A percentile compares a stretch with the other conserved stretches of the same genome.
Evolutionary conservation across 2,329 filamentous ascomycete genomes (phyloP).

Genomic region (Penicillium sp.): DNA sequence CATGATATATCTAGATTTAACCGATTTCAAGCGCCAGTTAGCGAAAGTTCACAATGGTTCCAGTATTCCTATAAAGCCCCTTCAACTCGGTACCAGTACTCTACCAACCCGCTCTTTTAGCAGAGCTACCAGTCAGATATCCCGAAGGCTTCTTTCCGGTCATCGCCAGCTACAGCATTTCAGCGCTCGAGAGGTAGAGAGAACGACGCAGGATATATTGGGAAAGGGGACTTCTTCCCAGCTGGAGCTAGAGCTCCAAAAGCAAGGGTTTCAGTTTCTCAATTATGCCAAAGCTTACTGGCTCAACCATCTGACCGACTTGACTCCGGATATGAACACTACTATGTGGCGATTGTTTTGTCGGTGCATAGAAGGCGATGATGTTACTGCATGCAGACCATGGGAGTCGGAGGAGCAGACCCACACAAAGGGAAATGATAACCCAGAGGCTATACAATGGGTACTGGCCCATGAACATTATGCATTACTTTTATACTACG

Average conservation of each 20-base stretch:
- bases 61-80: neutral
- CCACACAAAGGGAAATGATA: neutral
- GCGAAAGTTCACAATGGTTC: neutral
- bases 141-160: neutral
- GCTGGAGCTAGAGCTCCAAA: neutral
- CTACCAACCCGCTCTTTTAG: neutral
- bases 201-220: neutral
- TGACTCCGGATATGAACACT: neutral
- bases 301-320: neutral
- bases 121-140: neutral
- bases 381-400: neutral
- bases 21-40: conserved; percentile 12
- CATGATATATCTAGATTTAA: conserved; percentile 14
- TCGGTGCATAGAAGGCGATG: conserved; percentile 1
- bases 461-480: neutral
- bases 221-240: neutral
- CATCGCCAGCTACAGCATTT: neutral
- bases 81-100: neutral
- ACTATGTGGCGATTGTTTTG: neutral
- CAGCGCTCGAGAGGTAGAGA: neutral
- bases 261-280: neutral
- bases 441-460: neutral
- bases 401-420: neutral
- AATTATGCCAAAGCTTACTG: neutral
- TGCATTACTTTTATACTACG: neutral